Evolutionary conservation across 768 basidiomycete species (phyloP).

Genomic region (Pleurotus tuber-regium): DNA sequence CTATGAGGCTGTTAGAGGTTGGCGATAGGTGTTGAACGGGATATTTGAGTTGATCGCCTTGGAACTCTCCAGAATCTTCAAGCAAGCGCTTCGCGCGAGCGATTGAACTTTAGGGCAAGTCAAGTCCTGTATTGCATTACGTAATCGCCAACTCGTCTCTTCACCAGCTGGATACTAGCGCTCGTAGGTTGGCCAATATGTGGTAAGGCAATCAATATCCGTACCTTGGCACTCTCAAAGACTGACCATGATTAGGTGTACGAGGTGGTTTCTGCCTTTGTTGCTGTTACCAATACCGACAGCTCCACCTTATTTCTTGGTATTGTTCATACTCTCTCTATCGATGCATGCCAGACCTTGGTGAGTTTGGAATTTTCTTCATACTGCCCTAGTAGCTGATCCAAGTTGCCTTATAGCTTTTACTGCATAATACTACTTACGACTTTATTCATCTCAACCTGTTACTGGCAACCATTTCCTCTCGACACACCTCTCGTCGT

Average conservation of each 20-base stretch:
- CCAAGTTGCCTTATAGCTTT: constrained; percentile 45
- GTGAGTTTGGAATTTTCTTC: constrained; percentile 39
- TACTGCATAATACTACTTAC: constrained; percentile 83
- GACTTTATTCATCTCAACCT: constrained; percentile 83
- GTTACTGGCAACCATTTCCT: constrained; percentile 86
- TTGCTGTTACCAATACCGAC: constrained; percentile 76
- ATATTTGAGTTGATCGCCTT: constrained; percentile 17
- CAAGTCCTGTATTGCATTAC: too few species aligned
- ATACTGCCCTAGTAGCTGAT: not conserved
- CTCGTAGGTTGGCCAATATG: constrained; percentile 32
- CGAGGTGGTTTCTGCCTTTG: constrained; percentile 81
- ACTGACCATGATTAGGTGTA: constrained; percentile 55
- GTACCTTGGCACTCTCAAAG: not conserved
- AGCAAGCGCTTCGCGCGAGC: constrained; percentile 9
- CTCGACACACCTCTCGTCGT: constrained; percentile 56
- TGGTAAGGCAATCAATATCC: constrained; percentile 42
- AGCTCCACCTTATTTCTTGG: constrained; percentile 75
- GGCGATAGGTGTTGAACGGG: constrained; percentile 21
- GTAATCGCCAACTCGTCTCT: too few species aligned
- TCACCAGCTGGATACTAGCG: too few species aligned
- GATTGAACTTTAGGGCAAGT: too few species aligned
- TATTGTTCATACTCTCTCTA: constrained; percentile 74
- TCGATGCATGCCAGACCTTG: constrained; percentile 83
- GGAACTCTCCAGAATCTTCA: constrained; percentile 45
- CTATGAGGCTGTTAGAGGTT: constrained; percentile 13